phyloP scores from a whole-genome alignment of 148 eudicot genomes.

The Pharnaceum exiguum region DNA sequence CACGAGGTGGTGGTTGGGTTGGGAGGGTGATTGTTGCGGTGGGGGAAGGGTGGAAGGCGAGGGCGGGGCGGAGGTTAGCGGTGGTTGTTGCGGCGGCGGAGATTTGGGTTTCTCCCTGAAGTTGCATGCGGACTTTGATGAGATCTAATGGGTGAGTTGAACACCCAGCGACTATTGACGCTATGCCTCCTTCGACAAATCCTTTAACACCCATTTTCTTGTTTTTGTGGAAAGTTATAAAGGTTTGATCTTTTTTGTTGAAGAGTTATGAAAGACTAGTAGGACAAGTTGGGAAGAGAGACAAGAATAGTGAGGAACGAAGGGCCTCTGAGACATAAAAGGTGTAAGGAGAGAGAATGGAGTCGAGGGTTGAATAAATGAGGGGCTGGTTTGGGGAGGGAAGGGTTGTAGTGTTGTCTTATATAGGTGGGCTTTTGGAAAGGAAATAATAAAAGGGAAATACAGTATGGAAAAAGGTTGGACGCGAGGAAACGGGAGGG shows the following conservation, averaged over 20 bases:
- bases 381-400: not conserved
- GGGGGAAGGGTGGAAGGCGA: conserved; percentile 31
- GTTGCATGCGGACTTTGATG: conserved; percentile 75
- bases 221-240: not conserved
- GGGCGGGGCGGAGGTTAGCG: conserved; percentile 44
- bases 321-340: conserved; percentile 74
- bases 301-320: conserved; percentile 62
- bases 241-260: not conserved
- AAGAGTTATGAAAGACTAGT: not conserved
- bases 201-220: conserved; percentile 58
- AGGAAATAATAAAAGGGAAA: no score
- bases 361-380: no score
- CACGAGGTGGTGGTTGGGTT: conserved; percentile 27
- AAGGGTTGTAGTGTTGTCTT: not conserved
- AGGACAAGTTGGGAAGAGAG: conserved; percentile 61
- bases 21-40: conserved; percentile 22
- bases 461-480: not conserved
- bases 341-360: not conserved
- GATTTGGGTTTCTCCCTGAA: conserved; percentile 48
- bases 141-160: conserved; percentile 64
- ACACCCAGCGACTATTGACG: conserved; percentile 62
- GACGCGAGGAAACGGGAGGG: conserved; percentile 20
- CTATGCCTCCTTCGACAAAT: conserved; percentile 69
- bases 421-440: not conserved
- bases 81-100: conserved; percentile 6